phyloP scores from a whole-genome alignment of 2,329 filamentous ascomycete genomes.

The Paecilomyces variotii region DNA sequence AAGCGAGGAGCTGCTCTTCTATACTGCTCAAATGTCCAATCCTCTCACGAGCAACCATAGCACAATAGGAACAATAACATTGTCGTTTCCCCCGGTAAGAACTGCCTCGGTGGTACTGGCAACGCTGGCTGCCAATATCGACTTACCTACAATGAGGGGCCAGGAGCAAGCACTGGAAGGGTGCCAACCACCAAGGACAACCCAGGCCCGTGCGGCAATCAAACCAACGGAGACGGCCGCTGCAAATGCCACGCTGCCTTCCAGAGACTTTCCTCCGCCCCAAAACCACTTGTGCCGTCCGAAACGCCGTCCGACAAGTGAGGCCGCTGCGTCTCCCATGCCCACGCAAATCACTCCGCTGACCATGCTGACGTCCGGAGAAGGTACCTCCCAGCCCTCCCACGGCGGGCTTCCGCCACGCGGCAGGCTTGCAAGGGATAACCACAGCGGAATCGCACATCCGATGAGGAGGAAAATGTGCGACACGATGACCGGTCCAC shows the following conservation, averaged over 20 bases:
- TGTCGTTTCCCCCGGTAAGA: conserved; percentile 93
- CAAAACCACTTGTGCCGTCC: conserved; percentile 89
- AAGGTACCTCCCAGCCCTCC: conserved; percentile 65
- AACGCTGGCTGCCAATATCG: conserved; percentile 62
- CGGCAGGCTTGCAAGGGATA: conserved; percentile 64
- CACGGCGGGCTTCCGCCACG: conserved; percentile 50
- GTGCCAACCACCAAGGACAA: conserved; percentile 65
- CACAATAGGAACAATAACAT: conserved; percentile 89
- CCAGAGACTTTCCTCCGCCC: conserved; percentile 92
- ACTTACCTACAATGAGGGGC: conserved; percentile 45
- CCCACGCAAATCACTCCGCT: conserved; percentile 90
- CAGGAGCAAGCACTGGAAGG: conserved; percentile 21
- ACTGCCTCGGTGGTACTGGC: conserved; percentile 93
- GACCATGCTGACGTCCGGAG: conserved; percentile 79
- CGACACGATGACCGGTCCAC: conserved; percentile 88
- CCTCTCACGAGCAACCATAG: conserved; percentile 89
- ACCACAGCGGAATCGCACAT: conserved; percentile 90
- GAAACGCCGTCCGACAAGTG: conserved; percentile 77
- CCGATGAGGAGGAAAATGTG: conserved; percentile 95
- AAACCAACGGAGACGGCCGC: conserved; percentile 70
- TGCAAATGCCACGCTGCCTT: conserved; percentile 76
- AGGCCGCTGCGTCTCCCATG: conserved; percentile 88
- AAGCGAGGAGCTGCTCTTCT: not conserved
- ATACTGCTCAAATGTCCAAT: conserved; percentile 34
- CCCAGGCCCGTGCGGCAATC: conserved; percentile 62